A percentile compares a stretch with the other conserved stretches of the same genome.
These are phyloP conservation scores for Coemansia sp. DNA, from an alignment of 192 early-diverging fungal species.

Conservation along the genomic window DNA sequence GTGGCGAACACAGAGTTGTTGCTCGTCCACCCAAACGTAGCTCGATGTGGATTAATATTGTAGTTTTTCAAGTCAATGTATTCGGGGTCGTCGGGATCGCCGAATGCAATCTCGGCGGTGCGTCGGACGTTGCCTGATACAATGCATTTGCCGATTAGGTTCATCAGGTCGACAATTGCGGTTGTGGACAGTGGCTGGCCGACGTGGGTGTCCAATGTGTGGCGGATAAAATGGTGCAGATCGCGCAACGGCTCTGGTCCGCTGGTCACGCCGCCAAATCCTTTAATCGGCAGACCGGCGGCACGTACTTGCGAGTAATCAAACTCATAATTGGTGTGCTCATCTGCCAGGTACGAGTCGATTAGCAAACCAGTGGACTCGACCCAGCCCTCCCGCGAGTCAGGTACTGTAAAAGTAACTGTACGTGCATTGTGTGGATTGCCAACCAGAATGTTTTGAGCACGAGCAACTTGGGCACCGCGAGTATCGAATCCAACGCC, in stretches of 20 bases:
- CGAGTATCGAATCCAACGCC: slow-evolving; percentile 57
- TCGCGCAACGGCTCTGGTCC: slow-evolving; percentile 39
- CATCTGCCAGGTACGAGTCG: slow-evolving; percentile 38
- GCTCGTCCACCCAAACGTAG: slow-evolving; percentile 53
- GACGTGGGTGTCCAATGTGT: slow-evolving; percentile 9
- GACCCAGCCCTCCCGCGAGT: slow-evolving; percentile 57
- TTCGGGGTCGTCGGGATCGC: slow-evolving; percentile 40
- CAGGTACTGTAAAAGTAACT: slow-evolving; percentile 26
- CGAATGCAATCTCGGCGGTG: slow-evolving; percentile 57
- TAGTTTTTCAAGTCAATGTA: slow-evolving; percentile 58
- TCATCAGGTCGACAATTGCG: slow-evolving; percentile 55
- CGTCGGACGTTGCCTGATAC: slow-evolving; percentile 56
- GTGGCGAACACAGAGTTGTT: slow-evolving; percentile 56
- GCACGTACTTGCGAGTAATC: slow-evolving; percentile 40
- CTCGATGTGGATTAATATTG: slow-evolving; percentile 48
- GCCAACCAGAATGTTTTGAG: neutral
- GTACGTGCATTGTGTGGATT: neutral
- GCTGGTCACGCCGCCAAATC: slow-evolving; percentile 53
- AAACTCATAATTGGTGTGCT: slow-evolving; percentile 10
- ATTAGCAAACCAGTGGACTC: slow-evolving; percentile 41
- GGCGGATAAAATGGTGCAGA: slow-evolving; percentile 38
- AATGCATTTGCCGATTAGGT: slow-evolving; percentile 56
- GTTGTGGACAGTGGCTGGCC: slow-evolving; percentile 18
- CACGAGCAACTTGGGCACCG: slow-evolving; percentile 17
- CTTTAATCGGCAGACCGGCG: slow-evolving; percentile 38